phyloP scores from a whole-genome alignment of 768 basidiomycete species.

The Tremella mesenterica region DNA sequence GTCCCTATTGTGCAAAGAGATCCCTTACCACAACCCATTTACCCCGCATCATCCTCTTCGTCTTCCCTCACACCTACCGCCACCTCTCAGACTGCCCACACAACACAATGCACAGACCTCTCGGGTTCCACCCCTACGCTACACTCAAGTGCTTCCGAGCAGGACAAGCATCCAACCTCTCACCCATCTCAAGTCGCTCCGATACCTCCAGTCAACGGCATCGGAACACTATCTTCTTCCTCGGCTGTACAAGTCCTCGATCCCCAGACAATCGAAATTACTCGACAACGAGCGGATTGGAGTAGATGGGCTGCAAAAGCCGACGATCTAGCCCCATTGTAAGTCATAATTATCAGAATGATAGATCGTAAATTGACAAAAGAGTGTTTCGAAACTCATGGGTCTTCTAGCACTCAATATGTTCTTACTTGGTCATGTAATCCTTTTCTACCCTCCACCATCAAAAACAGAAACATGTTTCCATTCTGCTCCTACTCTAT shows the following conservation, averaged over 20 bases:
- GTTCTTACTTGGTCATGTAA: conserved; percentile 30
- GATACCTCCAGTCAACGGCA: too few relatives aligned
- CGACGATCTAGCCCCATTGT: neutral
- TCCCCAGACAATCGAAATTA: neutral
- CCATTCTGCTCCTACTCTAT: conserved; percentile 27
- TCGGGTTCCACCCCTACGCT: neutral
- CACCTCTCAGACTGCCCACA: too few relatives aligned
- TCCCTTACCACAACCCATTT: too few relatives aligned
- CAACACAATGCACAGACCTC: too few relatives aligned
- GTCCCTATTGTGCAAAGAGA: too few relatives aligned
- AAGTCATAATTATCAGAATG: neutral
- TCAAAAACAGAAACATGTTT: conserved; percentile 15
- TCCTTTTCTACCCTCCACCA: conserved; percentile 26
- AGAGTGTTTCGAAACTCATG: conserved; percentile 20
- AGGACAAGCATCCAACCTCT: neutral
- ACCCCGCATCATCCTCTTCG: too few relatives aligned
- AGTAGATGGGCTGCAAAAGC: neutral
- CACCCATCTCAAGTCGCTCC: neutral
- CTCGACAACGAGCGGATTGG: neutral
- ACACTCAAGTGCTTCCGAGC: neutral
- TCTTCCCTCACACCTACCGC: too few relatives aligned
- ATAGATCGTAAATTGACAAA: neutral
- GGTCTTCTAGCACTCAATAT: conserved; percentile 22
- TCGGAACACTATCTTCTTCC: too few relatives aligned
- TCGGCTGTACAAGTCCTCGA: too few relatives aligned